A percentile compares a stretch with the other conserved stretches of the same genome.
These are phyloP conservation scores for Dendrocalamus sinicus DNA, from an alignment of 176 grass and related monocot genomes.

Conservation along the genomic window DNA sequence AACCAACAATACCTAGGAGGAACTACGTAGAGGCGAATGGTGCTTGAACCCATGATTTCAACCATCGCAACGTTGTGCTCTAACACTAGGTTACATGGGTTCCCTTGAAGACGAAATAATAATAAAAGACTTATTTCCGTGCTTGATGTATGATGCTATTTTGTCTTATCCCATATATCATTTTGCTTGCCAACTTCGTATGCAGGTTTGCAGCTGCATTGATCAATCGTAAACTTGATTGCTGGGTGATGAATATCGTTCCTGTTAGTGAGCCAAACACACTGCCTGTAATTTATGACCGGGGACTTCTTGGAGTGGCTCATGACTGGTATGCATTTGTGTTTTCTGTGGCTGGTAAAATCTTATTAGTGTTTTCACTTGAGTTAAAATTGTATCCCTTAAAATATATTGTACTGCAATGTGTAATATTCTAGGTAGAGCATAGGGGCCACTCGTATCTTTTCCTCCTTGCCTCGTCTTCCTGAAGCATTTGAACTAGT, in stretches of 20 bases:
- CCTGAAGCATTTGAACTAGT: not conserved
- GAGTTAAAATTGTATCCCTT: conserved; percentile 29
- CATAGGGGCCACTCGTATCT: not conserved
- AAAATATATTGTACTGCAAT: conserved; percentile 12
- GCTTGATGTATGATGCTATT: conserved; percentile 3
- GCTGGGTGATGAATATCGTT: conserved; percentile 98
- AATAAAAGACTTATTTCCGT: conserved; percentile 12
- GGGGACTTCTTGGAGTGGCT: conserved; percentile 87
- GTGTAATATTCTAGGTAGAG: conserved; percentile 20
- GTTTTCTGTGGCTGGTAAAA: conserved; percentile 21
- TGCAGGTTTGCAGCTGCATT: conserved; percentile 82
- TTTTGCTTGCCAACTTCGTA: conserved; percentile 27
- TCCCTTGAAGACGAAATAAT: conserved; percentile 10
- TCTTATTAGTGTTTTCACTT: conserved; percentile 5
- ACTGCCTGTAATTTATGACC: conserved; percentile 88
- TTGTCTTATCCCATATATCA: conserved; percentile 5
- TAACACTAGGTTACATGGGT: not conserved
- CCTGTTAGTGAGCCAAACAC: conserved; percentile 79
- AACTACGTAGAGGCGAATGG: not conserved
- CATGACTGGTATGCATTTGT: conserved; percentile 84
- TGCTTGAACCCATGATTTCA: conserved; percentile 17
- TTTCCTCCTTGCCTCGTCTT: not conserved
- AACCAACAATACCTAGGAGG: not conserved
- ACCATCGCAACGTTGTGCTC: not conserved
- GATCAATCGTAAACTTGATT: conserved; percentile 72